Base-by-base conservation (phyloP, 768 basidiomycete genomes). In the Xanthoconium purpureum region DNA sequence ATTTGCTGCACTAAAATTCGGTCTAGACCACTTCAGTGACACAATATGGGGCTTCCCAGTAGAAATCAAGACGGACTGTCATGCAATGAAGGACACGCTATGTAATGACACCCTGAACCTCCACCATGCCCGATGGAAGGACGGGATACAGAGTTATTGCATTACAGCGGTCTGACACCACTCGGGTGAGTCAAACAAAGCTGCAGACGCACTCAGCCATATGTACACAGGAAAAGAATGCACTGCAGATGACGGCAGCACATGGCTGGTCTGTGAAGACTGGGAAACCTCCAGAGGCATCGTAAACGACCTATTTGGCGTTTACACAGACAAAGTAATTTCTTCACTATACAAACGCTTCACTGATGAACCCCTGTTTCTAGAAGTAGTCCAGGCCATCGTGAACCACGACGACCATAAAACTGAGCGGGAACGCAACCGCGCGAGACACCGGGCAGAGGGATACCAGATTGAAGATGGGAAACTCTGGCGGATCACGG, bases 1-100 rank as follows among this genome's bases (percentile, higher is more conserved):
- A 47, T 75, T 77, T 45, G 71, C 72, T 0, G 74, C 68, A 2
- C 61, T 77, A 17, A 76, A 77, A 42, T 75, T 62, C 48, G 50
- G 52, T 0, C 33, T 73, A 0, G 70, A 73, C 46, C 70, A 75
- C 39, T 73, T 75, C 52, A 51, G 62, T 1, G 61, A 74, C 45
- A 63, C 62, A 1, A 59, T 71, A 0, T 72, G 59, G 46, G 68
- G 71, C 0, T 72, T 62, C 32, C 73, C 70, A 1, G 50, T 77
- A 0, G 66, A 74, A 40, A 14, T 72, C 15, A 60, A 68, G 47
- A 64, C 71, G 5, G 59, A 67, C 58, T 66, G 67, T 55, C 51
- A 45, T 29, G 69, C 69, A 0, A 52, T 75, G 1, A 29, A 58
- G 10, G 68, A 71, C 38, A 54, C 62, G 0, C 44, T 73, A 55